Conservation (phyloP, 1,284 basidiomycete genomes). For the Athelia sp. region DNA sequence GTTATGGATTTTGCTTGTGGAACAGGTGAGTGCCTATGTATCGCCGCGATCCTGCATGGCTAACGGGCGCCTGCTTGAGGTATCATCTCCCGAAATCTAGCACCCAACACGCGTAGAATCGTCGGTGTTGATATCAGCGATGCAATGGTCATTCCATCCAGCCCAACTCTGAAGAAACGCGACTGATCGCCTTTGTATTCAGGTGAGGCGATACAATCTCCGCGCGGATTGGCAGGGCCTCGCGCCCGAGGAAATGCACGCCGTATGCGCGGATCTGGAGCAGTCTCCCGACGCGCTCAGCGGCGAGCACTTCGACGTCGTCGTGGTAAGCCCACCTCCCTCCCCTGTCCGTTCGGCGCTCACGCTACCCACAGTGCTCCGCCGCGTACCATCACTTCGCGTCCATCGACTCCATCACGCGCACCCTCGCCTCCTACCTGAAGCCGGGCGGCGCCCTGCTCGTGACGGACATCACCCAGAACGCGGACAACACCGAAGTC, state of each 20-base stretch:
- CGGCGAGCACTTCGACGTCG: slow-evolving; percentile 54
- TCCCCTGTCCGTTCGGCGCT: slow-evolving; percentile 13
- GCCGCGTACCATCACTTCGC: slow-evolving; percentile 67
- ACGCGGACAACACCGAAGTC: slow-evolving; percentile 14
- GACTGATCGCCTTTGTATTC: not conserved
- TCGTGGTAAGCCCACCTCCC: slow-evolving; percentile 37
- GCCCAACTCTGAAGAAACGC: not conserved
- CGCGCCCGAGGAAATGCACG: slow-evolving; percentile 51
- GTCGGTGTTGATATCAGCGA: slow-evolving; percentile 70
- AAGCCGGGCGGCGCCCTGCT: slow-evolving; percentile 59
- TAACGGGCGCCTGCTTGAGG: no score
- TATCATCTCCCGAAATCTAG: slow-evolving; percentile 49
- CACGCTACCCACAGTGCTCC: slow-evolving; percentile 42
- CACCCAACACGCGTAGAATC: slow-evolving; percentile 48
- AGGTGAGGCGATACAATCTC: slow-evolving; percentile 46
- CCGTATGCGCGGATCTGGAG: slow-evolving; percentile 45
- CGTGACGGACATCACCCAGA: slow-evolving; percentile 44
- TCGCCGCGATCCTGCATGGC: no score
- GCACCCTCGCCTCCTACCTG: slow-evolving; percentile 47
- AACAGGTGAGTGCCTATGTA: no score
- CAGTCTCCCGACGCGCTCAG: slow-evolving; percentile 41
- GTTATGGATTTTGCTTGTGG: no score
- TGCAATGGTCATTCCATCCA: slow-evolving; percentile 39
- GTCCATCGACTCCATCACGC: slow-evolving; percentile 44
- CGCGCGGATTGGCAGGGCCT: slow-evolving; percentile 54